These are phyloP conservation scores for Podila clonocystis DNA, from an alignment of 192 early-diverging fungal genomes.

Conservation along the genomic window DNA sequence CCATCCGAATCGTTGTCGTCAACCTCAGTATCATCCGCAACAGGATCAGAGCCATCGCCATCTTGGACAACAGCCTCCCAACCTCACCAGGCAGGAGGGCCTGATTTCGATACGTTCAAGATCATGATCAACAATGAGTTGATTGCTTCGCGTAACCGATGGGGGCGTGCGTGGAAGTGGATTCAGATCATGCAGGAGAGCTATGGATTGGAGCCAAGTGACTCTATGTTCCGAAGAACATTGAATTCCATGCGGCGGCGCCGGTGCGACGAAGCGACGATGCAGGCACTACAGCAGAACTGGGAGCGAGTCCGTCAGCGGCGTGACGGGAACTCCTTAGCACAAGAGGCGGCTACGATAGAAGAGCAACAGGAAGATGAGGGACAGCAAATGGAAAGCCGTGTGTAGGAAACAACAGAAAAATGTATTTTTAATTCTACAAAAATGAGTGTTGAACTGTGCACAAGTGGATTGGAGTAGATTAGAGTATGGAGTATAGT, in stretches of 20 bases:
- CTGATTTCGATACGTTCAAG: constrained; percentile 35
- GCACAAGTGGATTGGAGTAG: too few species aligned
- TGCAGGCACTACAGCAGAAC: constrained; percentile 21
- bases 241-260: constrained; percentile 25
- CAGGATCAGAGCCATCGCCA: background rate
- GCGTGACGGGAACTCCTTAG: background rate
- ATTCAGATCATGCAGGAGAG: constrained; percentile 41
- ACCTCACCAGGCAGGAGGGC: constrained; percentile 14
- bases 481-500: background rate
- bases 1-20: background rate
- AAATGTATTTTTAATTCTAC: too few species aligned
- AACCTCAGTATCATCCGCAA: background rate
- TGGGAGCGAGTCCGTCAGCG: constrained; percentile 25
- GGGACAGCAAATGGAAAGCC: too few species aligned
- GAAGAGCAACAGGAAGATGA: too few species aligned
- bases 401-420: too few species aligned
- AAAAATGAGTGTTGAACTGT: too few species aligned
- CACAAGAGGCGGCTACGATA: too few species aligned
- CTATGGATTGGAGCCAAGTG: constrained; percentile 38
- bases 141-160: constrained; percentile 24
- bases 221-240: constrained; percentile 33
- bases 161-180: constrained; percentile 44
- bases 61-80: background rate
- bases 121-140: constrained; percentile 44
- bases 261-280: constrained; percentile 17